These are phyloP conservation scores for Aspergillus persii DNA, from an alignment of 2,329 filamentous ascomycete species.

Conservation along the genomic window DNA sequence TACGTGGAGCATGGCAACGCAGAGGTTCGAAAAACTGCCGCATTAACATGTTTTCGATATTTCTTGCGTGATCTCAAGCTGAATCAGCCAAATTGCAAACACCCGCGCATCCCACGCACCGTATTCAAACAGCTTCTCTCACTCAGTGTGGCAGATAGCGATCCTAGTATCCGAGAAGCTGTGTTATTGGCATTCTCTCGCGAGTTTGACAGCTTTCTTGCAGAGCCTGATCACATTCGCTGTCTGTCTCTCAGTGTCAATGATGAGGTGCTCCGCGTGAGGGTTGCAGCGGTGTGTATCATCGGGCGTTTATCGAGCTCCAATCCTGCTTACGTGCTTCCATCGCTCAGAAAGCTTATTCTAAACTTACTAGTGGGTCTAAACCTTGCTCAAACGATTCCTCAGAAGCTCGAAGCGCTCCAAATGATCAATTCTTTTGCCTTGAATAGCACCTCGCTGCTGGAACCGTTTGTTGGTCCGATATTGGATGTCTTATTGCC, in stretches of 20 bases:
- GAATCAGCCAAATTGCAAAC: conserved; percentile 77
- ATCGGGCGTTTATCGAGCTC: conserved; percentile 87
- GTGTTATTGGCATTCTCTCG: conserved; percentile 89
- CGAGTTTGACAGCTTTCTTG: conserved; percentile 93
- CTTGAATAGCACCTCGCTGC: conserved; percentile 84
- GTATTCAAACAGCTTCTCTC: conserved; percentile 96
- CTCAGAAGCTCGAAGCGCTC: conserved; percentile 95
- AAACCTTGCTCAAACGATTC: conserved; percentile 88
- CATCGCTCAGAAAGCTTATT: conserved; percentile 87
- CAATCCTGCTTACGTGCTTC: conserved; percentile 97
- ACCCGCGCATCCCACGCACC: conserved; percentile 92
- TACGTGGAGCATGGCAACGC: conserved; percentile 96
- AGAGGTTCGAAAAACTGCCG: conserved; percentile 88
- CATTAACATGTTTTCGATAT: conserved; percentile 94
- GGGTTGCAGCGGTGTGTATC: conserved; percentile 95
- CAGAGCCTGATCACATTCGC: conserved; percentile 94
- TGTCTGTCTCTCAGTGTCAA: conserved; percentile 94
- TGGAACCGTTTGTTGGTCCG: conserved; percentile 94
- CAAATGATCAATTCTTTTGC: conserved; percentile 89
- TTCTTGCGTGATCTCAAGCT: conserved; percentile 97
- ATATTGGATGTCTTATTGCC: conserved; percentile 92
- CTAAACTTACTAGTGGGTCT: conserved; percentile 96
- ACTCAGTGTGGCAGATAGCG: conserved; percentile 87
- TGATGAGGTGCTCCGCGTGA: conserved; percentile 86
- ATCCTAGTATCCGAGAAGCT: conserved; percentile 81